These are phyloP conservation scores for Periglandula ipomoeae DNA, from an alignment of 2,329 filamentous ascomycete species.

Conservation along the genomic window DNA sequence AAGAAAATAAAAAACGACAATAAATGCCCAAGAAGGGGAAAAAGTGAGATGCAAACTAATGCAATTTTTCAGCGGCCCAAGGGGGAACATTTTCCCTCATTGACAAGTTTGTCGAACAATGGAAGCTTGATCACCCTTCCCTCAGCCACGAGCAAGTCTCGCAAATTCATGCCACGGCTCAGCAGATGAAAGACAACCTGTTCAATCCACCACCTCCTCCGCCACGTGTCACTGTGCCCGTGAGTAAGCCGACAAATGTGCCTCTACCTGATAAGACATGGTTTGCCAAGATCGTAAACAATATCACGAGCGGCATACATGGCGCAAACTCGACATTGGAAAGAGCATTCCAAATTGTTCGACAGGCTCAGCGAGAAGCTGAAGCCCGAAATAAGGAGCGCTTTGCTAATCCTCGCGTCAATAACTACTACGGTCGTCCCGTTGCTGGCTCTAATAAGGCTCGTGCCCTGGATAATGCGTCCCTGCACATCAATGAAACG, in stretches of 20 bases:
- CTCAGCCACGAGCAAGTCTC: conserved; percentile 1
- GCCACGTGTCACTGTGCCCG: not conserved
- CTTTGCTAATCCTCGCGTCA: not conserved
- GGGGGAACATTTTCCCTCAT: not conserved
- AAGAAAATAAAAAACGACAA: not conserved
- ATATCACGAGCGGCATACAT: not conserved
- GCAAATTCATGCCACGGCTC: not conserved
- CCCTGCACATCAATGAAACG: not conserved
- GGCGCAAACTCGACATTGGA: not conserved
- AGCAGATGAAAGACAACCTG: conserved; percentile 1
- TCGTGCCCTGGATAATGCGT: not conserved
- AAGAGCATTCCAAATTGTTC: not conserved
- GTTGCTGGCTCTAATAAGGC: not conserved
- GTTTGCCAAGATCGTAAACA: not conserved
- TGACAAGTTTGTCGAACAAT: conserved; percentile 1
- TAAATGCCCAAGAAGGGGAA: not conserved
- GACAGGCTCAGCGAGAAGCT: conserved; percentile 1
- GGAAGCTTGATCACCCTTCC: conserved; percentile 2
- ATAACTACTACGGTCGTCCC: not conserved
- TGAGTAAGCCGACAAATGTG: not conserved
- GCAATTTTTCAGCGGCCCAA: not conserved
- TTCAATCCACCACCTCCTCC: not conserved
- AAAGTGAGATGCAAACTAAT: not conserved
- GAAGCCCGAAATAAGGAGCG: not conserved
- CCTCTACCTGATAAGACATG: not conserved